Evolutionary conservation across 768 basidiomycete genomes (phyloP).

Genomic region (Suillus lakei): DNA sequence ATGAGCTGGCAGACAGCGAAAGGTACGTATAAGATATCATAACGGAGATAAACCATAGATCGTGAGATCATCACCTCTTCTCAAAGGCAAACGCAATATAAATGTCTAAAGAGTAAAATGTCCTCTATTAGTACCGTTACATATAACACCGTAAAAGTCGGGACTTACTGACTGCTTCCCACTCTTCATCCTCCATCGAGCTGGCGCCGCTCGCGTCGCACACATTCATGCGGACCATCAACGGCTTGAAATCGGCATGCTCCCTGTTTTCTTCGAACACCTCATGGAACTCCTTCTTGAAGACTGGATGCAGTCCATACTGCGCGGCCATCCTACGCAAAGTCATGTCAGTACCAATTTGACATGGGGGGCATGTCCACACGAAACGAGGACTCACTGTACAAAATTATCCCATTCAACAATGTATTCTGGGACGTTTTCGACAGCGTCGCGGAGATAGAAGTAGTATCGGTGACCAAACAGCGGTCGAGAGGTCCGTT

Average conservation of each 20-base stretch:
- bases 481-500: constrained; percentile 59
- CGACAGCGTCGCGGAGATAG: constrained; percentile 93
- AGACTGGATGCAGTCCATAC: constrained; percentile 73
- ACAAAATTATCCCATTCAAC: constrained; percentile 96
- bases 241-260: constrained; percentile 77
- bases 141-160: not conserved
- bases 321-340: constrained; percentile 75
- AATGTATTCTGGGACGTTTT: constrained; percentile 95
- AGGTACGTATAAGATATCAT: constrained; percentile 8
- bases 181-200: constrained; percentile 93
- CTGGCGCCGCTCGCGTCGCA: constrained; percentile 86
- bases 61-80: constrained; percentile 47
- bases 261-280: constrained; percentile 84
- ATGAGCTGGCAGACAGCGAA: not conserved
- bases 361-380: not conserved
- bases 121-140: constrained; percentile 2
- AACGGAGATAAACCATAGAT: constrained; percentile 5
- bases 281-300: constrained; percentile 90
- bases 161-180: constrained; percentile 97
- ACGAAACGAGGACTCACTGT: constrained; percentile 50
- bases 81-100: constrained; percentile 94
- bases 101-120: constrained; percentile 60
- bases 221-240: constrained; percentile 91
- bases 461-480: constrained; percentile 96
- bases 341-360: constrained; percentile 15